Evolutionary conservation across 1,139 yeast genomes (phyloP), one percentile per base, ranked within the genome.

Genomic region (Pichia sp.): DNA sequence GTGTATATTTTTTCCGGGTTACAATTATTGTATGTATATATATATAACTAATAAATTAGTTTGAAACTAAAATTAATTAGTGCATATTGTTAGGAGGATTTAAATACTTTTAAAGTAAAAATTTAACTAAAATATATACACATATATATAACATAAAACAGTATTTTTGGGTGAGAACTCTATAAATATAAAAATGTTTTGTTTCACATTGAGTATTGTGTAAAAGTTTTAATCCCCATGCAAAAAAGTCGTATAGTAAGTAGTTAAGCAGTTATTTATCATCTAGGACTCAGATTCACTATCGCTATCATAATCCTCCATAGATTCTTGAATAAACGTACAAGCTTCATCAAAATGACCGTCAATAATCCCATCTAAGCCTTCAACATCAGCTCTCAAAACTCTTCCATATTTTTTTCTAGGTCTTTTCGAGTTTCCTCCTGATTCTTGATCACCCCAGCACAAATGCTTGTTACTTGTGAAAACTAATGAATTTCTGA

Each of bases 401-500:
- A 92, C 96, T 50, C 96, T 75, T 24, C 98, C 98, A 62, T 83
- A 88, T 66, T 88, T 89, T 61, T 88, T 79, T 61, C 97, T 77
- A 37, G 96, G 96, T 60, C 83, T 77, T 61, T 86, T 88, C 29
- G 53, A 47, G 41, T 51, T 54, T 8, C 54, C 55, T 8, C 54
- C 55, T 24, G 56, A 51, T 24, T 59, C 63, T 23, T 54, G 56
- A 18, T 71, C 74, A 25, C 77, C 84, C 96, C 96, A 89, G 56
- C 94, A 84, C 4, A 85, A 72, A 62, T 90, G 95, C 52, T 74
- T 75, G 47, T 74, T 70, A 49, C 89, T 77, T 8, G 96, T 79
- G 64, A 90, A 89, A 1, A 92, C 77, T 26, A 90, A 77, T 1
- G 97, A 87, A 58, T 87, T 85, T 55, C 82, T 82, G 68, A 82